These are phyloP conservation scores for Neofusicoccum cordaticola DNA, from an alignment of 2,329 filamentous ascomycete genomes.

Conservation along the genomic window DNA sequence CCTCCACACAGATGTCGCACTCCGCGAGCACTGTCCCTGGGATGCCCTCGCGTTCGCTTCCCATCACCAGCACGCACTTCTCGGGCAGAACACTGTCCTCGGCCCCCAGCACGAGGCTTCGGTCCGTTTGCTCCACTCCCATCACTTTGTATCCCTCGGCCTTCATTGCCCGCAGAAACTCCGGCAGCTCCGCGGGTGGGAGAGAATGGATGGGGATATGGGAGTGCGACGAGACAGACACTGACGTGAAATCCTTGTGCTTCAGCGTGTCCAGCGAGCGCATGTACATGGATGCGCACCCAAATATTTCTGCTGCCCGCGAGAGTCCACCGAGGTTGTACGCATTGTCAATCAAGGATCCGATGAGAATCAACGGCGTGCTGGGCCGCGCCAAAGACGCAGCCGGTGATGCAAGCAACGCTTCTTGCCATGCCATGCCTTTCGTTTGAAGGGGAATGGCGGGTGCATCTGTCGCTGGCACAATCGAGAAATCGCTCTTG, in stretches of 20 bases:
- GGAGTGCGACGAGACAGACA: slow-evolving; percentile 49
- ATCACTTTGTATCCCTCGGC: slow-evolving; percentile 50
- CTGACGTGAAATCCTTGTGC: slow-evolving; percentile 50
- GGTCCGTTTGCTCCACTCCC: slow-evolving; percentile 55
- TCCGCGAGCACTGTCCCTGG: slow-evolving; percentile 47
- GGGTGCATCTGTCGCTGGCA: not conserved
- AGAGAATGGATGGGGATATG: slow-evolving; percentile 48
- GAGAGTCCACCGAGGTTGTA: slow-evolving; percentile 52
- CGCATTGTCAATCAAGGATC: slow-evolving; percentile 50
- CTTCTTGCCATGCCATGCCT: slow-evolving; percentile 43
- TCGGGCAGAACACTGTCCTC: slow-evolving; percentile 21
- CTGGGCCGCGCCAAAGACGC: slow-evolving; percentile 24
- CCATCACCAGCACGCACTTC: slow-evolving; percentile 45
- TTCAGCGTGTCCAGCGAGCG: slow-evolving; percentile 39
- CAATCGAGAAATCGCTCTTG: not conserved
- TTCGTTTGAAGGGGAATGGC: slow-evolving; percentile 50
- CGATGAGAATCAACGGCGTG: slow-evolving; percentile 46
- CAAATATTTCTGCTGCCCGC: slow-evolving; percentile 52
- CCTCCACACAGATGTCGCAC: slow-evolving; percentile 53
- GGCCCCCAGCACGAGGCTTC: slow-evolving; percentile 44
- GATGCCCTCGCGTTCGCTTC: slow-evolving; percentile 52
- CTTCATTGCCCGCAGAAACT: slow-evolving; percentile 42
- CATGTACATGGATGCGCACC: slow-evolving; percentile 46
- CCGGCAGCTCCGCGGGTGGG: slow-evolving; percentile 29
- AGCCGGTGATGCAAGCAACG: slow-evolving; percentile 28